Percentiles rank a stretch among this genome's conserved stretches.
Conservation (phyloP, 306 rosid species). For the Glycine latifolia region DNA sequence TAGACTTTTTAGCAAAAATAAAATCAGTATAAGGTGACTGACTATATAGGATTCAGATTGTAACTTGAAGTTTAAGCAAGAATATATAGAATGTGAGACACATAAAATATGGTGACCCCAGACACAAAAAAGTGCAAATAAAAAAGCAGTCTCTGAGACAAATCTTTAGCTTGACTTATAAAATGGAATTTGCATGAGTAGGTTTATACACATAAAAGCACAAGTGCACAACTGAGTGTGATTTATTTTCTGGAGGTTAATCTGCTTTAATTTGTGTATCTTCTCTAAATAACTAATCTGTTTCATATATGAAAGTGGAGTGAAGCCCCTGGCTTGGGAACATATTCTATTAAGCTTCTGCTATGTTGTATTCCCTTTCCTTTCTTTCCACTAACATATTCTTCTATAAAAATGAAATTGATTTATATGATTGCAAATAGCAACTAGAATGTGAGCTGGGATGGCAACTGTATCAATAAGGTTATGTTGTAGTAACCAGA, state of each 20-base stretch:
- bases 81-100: constrained; percentile 19
- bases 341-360: constrained; percentile 30
- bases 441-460: constrained; percentile 13
- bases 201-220: background rate
- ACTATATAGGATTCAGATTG: constrained; percentile 18
- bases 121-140: constrained; percentile 1
- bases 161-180: background rate
- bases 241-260: constrained; percentile 18
- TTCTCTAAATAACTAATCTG: background rate
- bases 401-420: background rate
- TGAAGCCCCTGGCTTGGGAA: constrained; percentile 7
- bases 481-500: constrained; percentile 13
- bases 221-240: background rate
- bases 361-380: background rate
- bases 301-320: background rate
- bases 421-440: constrained; percentile 16
- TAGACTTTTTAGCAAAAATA: constrained; percentile 30
- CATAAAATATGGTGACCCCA: background rate
- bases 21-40: constrained; percentile 30
- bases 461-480: background rate
- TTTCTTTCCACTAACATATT: constrained; percentile 27
- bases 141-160: background rate
- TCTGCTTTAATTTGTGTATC: constrained; percentile 19
- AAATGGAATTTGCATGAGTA: background rate
- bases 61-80: constrained; percentile 19